These are phyloP conservation scores for Exophiala sp. DNA, from an alignment of 2,329 filamentous ascomycete genomes.

Conservation along the genomic window DNA sequence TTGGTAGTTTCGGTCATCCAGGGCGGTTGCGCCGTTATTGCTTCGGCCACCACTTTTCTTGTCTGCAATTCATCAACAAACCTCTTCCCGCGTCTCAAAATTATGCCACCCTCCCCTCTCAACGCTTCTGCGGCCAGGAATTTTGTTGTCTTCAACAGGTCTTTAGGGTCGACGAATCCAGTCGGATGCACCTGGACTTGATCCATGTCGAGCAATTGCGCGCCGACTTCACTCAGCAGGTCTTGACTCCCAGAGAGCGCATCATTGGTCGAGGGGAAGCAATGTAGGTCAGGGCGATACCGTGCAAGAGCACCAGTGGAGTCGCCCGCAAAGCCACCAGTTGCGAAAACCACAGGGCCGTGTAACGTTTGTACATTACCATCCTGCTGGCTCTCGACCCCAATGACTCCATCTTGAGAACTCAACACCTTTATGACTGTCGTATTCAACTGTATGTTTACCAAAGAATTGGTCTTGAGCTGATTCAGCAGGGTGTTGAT, in stretches of 20 bases:
- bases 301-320: constrained; percentile 53
- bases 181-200: constrained; percentile 63
- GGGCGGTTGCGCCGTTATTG: constrained; percentile 39
- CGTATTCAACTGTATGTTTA: constrained; percentile 51
- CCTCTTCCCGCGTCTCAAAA: constrained; percentile 49
- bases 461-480: constrained; percentile 49
- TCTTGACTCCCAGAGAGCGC: constrained; percentile 53
- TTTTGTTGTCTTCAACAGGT: constrained; percentile 49
- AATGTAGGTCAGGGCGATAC: constrained; percentile 58
- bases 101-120: constrained; percentile 59
- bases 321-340: constrained; percentile 63
- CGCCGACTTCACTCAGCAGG: constrained; percentile 40
- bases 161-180: constrained; percentile 57
- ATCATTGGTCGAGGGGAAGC: constrained; percentile 62
- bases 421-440: constrained; percentile 53
- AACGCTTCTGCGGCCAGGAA: constrained; percentile 63
- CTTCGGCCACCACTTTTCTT: constrained; percentile 54
- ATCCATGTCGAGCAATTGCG: constrained; percentile 45
- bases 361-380: constrained; percentile 35
- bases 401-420: constrained; percentile 40
- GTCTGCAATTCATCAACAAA: constrained; percentile 64
- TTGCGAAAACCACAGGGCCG: constrained; percentile 59
- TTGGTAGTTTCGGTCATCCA: constrained; percentile 33
- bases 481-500: constrained; percentile 52
- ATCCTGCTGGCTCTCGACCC: constrained; percentile 51